Evolutionary conservation across 768 basidiomycete genomes (phyloP).

Genomic region (Dioszegia crocea): DNA sequence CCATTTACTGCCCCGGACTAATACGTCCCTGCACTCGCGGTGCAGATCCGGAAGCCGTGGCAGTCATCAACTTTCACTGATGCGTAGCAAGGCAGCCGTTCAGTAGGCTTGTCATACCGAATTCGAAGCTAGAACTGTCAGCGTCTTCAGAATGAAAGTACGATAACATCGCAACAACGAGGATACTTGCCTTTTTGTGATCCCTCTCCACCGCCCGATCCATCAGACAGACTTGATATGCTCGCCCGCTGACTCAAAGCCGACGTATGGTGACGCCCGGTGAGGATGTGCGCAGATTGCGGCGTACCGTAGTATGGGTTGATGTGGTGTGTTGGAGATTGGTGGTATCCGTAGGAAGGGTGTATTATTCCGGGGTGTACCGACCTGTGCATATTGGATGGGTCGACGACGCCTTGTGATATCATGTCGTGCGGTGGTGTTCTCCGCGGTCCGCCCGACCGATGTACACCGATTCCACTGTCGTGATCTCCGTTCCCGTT

Average conservation of each 20-base stretch:
- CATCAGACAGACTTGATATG: constrained; percentile 36
- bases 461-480: constrained; percentile 1
- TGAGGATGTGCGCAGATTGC: background rate
- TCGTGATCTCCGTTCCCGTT: background rate
- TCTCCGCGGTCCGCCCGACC: constrained; percentile 11
- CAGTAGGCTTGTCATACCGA: background rate
- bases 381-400: constrained; percentile 24
- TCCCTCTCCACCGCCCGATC: constrained; percentile 27
- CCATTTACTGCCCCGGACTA: no score
- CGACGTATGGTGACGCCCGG: constrained; percentile 5
- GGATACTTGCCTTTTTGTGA: constrained; percentile 1
- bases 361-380: background rate
- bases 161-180: background rate
- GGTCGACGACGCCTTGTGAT: constrained; percentile 40
- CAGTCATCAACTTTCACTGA: no score
- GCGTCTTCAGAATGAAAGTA: no score
- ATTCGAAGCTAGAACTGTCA: no score
- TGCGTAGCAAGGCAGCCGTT: no score
- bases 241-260: constrained; percentile 26
- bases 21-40: no score
- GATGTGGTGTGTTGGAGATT: constrained; percentile 16
- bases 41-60: no score
- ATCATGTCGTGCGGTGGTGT: constrained; percentile 33
- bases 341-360: constrained; percentile 19
- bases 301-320: constrained; percentile 17